Evolutionary conservation across 176 grass and related monocot species (phyloP), one percentile per base, ranked within the genome.

Genomic region (Oryza glumipatula): DNA sequence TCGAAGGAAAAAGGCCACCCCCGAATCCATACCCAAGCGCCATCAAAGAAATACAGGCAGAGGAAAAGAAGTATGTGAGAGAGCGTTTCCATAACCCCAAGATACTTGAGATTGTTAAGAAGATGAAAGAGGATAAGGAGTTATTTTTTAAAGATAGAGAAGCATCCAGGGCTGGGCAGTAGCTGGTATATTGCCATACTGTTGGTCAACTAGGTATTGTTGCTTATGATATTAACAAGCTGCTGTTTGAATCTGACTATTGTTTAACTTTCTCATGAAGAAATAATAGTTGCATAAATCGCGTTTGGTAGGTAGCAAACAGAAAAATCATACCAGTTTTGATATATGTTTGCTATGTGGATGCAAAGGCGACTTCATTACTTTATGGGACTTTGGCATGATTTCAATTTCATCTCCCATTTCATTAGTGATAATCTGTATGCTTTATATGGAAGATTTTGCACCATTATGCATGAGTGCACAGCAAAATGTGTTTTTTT

Each of bases 1-100:
- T 81, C 3, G 91, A 85, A 68, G 91, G 93, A 61, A 98, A 86
- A 84, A 85, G 45, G 21, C 96, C 91, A 78, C 93, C 91, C 73
- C 89, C 88, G 47, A 90, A 95, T 65, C 96, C 96, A 78, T 98
- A 98, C 73, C 89, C 87, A 81, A 94, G 89, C 65, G 89, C 93
- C 51, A 85, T 95, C 13, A 90, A 89, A 46, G 93, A 98, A 86
- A 95, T 98, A 88, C 93, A 98, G 38, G 89, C 80, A 26, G 96
- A 98, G 83, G 96, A 98, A 88, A 94, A 85, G 80, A 90, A 94
- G 64, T 83, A 83, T 88, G 85, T 95, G 46, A 79, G 81, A 61
- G 96, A 98, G 15, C 93, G 93, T 64, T 89, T 89, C 51, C 69
- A 21, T 70, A 98, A 98, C 73, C 96, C 89, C 22, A 95, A 98